phyloP scores from a whole-genome alignment of 1,284 basidiomycete genomes.

The Tilletia caries region DNA sequence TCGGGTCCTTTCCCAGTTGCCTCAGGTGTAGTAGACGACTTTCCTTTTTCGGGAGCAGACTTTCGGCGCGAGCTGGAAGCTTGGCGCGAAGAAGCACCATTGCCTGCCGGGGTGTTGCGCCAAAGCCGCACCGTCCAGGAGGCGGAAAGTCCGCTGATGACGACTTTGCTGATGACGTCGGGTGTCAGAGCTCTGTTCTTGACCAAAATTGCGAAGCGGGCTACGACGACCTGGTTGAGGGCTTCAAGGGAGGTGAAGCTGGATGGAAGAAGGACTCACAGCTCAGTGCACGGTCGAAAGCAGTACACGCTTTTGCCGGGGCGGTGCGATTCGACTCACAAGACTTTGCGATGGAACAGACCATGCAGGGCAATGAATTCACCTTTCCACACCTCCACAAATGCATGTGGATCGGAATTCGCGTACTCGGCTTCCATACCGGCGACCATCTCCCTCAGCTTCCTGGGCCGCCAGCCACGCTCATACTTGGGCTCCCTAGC shows the following conservation, averaged over 20 bases:
- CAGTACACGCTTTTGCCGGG: background rate
- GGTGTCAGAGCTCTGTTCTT: background rate
- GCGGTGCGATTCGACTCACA: slow-evolving; percentile 15
- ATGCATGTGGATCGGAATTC: background rate
- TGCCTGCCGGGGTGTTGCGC: background rate
- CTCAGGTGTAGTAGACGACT: background rate
- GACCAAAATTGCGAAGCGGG: background rate
- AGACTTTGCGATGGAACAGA: slow-evolving; percentile 33
- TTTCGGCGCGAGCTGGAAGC: background rate
- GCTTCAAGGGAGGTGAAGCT: slow-evolving; percentile 8
- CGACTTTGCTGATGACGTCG: slow-evolving; percentile 2
- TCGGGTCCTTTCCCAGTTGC: background rate
- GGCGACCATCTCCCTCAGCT: slow-evolving; percentile 6
- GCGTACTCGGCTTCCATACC: background rate
- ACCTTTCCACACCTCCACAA: slow-evolving; percentile 25
- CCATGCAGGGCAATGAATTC: slow-evolving; percentile 42
- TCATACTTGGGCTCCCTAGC: slow-evolving; percentile 7
- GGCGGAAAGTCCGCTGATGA: slow-evolving; percentile 9
- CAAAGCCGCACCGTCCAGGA: slow-evolving; percentile 6
- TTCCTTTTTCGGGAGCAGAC: background rate
- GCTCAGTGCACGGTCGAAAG: background rate
- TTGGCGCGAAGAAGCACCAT: background rate
- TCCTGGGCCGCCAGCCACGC: background rate
- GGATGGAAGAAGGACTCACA: background rate
- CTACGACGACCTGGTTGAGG: background rate